phyloP scores from a whole-genome alignment of 179 eudicot species.

The Beta corolliflora region DNA sequence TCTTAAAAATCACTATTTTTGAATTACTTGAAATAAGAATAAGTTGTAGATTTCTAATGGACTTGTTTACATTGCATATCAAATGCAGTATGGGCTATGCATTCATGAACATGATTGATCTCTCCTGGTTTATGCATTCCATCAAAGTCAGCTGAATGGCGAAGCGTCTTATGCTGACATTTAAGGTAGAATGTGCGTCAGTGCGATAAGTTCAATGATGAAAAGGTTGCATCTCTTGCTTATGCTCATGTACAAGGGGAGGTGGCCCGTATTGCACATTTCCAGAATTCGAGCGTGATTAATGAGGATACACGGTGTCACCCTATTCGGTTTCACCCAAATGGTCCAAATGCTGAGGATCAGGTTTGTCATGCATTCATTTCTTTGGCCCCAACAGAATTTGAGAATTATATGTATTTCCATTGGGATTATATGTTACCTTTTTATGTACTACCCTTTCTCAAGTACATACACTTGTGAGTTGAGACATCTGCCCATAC shows the following conservation, averaged over 20 bases:
- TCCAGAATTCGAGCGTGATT: constrained; percentile 79
- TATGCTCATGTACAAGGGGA: constrained; percentile 78
- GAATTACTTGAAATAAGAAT: too few species aligned
- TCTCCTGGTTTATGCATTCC: constrained; percentile 50
- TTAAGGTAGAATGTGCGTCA: constrained; percentile 72
- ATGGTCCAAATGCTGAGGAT: constrained; percentile 80
- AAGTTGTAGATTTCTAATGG: not conserved
- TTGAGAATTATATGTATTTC: not conserved
- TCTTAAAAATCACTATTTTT: not conserved
- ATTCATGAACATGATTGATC: constrained; percentile 73
- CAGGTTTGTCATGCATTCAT: constrained; percentile 40
- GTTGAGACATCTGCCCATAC: not conserved
- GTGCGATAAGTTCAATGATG: constrained; percentile 81
- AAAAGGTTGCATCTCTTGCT: constrained; percentile 70
- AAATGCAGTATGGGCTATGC: constrained; percentile 83
- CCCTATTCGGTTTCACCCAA: constrained; percentile 66
- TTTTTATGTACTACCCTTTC: not conserved
- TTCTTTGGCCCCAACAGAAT: not conserved
- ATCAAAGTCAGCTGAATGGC: constrained; percentile 46
- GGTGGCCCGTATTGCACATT: constrained; percentile 66
- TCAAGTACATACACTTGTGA: not conserved
- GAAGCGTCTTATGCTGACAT: constrained; percentile 45
- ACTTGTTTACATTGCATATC: constrained; percentile 45
- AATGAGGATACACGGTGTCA: constrained; percentile 79
- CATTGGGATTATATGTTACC: not conserved